Evolutionary conservation across 2,329 filamentous ascomycete genomes (phyloP).

Genomic region (Elsinoe batatas): DNA sequence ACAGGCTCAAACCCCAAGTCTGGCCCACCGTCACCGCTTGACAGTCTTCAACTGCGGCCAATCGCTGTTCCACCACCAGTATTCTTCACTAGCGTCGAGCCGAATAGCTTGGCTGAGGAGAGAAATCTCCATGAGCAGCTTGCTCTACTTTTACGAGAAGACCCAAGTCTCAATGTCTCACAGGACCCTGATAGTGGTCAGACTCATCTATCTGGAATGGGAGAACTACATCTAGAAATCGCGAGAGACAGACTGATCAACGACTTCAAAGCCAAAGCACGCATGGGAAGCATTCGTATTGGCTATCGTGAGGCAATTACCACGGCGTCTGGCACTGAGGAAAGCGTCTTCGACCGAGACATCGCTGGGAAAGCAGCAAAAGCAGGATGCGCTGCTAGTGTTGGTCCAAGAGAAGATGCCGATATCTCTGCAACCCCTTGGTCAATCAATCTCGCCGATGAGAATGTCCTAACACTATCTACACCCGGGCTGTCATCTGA

Average conservation of each 20-base stretch:
- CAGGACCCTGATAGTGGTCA: constrained; percentile 85
- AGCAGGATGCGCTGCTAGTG: constrained; percentile 60
- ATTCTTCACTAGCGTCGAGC: constrained; percentile 91
- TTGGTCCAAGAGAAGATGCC: constrained; percentile 49
- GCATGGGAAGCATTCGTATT: constrained; percentile 85
- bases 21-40: constrained; percentile 57
- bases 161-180: constrained; percentile 79
- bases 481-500: constrained; percentile 41
- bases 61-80: constrained; percentile 87
- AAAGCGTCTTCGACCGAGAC: constrained; percentile 62
- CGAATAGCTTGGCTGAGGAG: constrained; percentile 64
- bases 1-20: constrained; percentile 50
- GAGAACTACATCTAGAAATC: constrained; percentile 88
- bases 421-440: constrained; percentile 24
- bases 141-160: constrained; percentile 72
- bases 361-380: constrained; percentile 72
- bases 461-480: constrained; percentile 56
- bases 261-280: constrained; percentile 77
- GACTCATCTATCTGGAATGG: constrained; percentile 91
- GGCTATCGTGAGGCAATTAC: constrained; percentile 82
- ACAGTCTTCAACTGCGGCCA: constrained; percentile 71
- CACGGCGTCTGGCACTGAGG: constrained; percentile 45
- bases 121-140: constrained; percentile 70
- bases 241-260: constrained; percentile 78
- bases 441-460: constrained; percentile 44